Base-by-base conservation (phyloP, 1,284 basidiomycete species). In the Blastosporella zonata region DNA sequence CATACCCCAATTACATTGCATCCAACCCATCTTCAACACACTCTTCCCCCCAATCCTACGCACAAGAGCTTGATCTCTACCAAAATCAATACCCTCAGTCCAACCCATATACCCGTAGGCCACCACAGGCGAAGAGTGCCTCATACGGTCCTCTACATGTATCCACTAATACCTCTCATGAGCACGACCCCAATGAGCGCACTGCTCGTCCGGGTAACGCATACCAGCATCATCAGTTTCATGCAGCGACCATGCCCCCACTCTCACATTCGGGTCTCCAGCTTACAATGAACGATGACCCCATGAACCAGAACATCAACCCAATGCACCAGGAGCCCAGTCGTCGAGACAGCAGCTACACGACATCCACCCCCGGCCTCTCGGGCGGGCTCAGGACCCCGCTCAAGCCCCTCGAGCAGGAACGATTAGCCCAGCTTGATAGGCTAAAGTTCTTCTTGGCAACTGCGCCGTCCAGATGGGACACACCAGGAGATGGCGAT, bases 381-480 rank as follows among this genome's bases (percentile, higher is more conserved):
- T 64, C 67, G 21, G 64, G 66, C 35, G 76, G 77, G 15, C 73
- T 83, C 21, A 71, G 71, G 15, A 67, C 84, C 18, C 73, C 82
- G 0, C 71, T 89, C 38, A 81, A 74, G 2, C 62, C 74, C 4
- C 70, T 77, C 49, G 87, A 90, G 63, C 77, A 81, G 50, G 84
- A 87, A 25, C 75, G 80, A 34, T 72, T 90, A 36, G 75, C 77
- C n/a, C 75, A 84, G 53, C 76, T 91, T 29, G 87, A 91, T 59
- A 67, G 81, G 18, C 84, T 91, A 67, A 91, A 90, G 68, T 85
- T 83, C 68, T 95, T 94, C 69, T 81, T 95, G 34, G 88, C 90
- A 10, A 94, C 91, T 0, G 92, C 87, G 0, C 88, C 87, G 0
- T 81, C 81, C 3, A 75, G 78, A 47, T 90, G 86, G 87, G 74